Evolutionary conservation across 129 eudicot species (phyloP).

Genomic region (Flaveria sonorensis): DNA sequence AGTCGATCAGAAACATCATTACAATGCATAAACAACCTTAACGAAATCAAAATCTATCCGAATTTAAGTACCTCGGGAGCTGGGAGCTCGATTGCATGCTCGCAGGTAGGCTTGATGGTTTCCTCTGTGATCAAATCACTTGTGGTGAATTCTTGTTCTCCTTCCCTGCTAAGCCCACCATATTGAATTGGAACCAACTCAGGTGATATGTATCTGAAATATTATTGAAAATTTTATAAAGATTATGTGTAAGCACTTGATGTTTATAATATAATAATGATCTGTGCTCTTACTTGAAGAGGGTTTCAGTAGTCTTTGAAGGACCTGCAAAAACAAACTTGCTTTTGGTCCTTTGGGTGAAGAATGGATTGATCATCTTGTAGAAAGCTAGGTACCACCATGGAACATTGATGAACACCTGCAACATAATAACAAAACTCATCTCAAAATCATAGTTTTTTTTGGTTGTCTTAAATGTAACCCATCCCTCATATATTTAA

Average conservation of each 20-base stretch:
- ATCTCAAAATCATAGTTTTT: not conserved
- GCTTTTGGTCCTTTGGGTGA: conserved; percentile 91
- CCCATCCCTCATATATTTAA: too few relatives aligned
- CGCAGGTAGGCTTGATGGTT: conserved; percentile 56
- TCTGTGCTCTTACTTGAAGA: conserved; percentile 58
- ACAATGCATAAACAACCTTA: not conserved
- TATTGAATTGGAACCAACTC: conserved; percentile 81
- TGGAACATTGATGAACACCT: conserved; percentile 92
- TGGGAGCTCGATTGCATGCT: conserved; percentile 61
- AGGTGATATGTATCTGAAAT: conserved; percentile 71
- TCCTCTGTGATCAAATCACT: conserved; percentile 62
- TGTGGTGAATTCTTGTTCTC: conserved; percentile 63
- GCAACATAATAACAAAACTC: conserved; percentile 14
- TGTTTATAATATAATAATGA: not conserved
- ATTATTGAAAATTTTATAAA: not conserved
- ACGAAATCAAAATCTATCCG: not conserved
- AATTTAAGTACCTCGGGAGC: conserved; percentile 53
- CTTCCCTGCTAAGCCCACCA: conserved; percentile 81
- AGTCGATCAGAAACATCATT: not conserved
- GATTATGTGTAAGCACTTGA: not conserved
- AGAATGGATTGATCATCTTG: conserved; percentile 80
- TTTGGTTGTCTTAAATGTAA: too few relatives aligned
- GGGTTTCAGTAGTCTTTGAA: conserved; percentile 74
- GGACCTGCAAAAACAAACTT: conserved; percentile 91
- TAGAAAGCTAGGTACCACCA: conserved; percentile 93